Conservation (phyloP, 78 protist genomes). For the Tieghemostelium lacteum region DNA sequence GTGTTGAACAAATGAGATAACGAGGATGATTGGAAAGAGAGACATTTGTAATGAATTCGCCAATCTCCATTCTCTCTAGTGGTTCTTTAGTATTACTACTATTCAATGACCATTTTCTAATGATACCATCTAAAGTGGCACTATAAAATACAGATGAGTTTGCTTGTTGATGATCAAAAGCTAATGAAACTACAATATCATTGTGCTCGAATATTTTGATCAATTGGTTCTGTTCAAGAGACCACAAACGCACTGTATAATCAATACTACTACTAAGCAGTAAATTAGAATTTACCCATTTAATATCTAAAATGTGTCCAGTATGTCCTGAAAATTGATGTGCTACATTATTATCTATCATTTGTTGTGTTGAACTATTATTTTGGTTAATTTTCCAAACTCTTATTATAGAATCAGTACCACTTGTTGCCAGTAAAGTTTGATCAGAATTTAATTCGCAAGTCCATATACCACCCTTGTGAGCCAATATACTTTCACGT, state of each 20-base stretch:
- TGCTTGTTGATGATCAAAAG: constrained; percentile 23
- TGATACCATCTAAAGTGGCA: constrained; percentile 47
- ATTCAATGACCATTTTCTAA: constrained; percentile 51
- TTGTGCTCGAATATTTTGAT: constrained; percentile 69
- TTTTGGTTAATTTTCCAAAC: constrained; percentile 35
- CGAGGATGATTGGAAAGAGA: neutral
- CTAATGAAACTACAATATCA: constrained; percentile 75
- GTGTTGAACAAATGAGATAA: constrained; percentile 50
- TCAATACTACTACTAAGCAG: constrained; percentile 38
- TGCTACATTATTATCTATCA: neutral
- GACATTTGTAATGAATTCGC: constrained; percentile 54
- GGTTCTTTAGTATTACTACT: constrained; percentile 8
- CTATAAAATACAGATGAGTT: neutral
- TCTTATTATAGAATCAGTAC: constrained; percentile 36
- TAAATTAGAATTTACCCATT: constrained; percentile 28
- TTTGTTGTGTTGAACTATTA: neutral
- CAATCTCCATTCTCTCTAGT: constrained; percentile 4
- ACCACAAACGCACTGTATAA: constrained; percentile 52
- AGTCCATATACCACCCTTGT: constrained; percentile 52
- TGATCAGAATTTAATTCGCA: constrained; percentile 11
- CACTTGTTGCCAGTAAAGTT: constrained; percentile 38
- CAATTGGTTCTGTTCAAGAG: constrained; percentile 11
- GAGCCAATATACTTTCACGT: constrained; percentile 27
- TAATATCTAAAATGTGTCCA: constrained; percentile 54
- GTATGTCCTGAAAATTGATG: constrained; percentile 45